phyloP scores from a whole-genome alignment of 164 flowering plant species.

The Magnolia sinica region DNA sequence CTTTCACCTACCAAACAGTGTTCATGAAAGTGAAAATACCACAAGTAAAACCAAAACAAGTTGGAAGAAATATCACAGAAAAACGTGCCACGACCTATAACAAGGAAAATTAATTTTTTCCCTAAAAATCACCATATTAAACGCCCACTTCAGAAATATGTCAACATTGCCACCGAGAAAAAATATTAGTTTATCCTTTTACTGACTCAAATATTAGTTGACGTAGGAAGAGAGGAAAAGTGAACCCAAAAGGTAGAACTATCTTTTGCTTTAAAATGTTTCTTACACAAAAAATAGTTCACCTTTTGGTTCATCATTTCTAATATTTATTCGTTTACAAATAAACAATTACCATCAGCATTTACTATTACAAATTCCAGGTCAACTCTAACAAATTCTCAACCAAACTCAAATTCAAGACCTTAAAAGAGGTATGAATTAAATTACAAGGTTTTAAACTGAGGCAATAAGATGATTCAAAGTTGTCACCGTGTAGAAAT shows the following conservation, averaged over 20 bases:
- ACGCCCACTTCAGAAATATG: no score
- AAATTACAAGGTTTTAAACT: not conserved
- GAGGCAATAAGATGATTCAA: not conserved
- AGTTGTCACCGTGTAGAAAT: not conserved
- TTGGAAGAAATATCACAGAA: not conserved
- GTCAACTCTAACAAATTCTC: not conserved
- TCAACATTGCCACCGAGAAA: no score
- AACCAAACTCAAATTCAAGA: not conserved
- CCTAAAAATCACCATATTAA: no score
- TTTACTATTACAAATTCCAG: not conserved
- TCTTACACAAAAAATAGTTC: no score
- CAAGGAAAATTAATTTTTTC: not conserved
- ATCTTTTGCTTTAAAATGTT: not conserved
- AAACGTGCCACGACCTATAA: not conserved
- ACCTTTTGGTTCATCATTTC: no score
- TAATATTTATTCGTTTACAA: no score
- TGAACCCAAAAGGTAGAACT: not conserved
- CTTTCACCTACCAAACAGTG: slow-evolving; percentile 60
- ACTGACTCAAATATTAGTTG: not conserved
- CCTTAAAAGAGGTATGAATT: not conserved
- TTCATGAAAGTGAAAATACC: not conserved
- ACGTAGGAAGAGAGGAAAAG: not conserved
- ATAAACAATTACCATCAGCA: no score
- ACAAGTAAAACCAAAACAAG: not conserved
- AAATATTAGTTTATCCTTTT: no score